Evolutionary conservation across 2,329 filamentous ascomycete species (phyloP), one percentile per base, ranked within the genome.

Genomic region (Colletotrichum incanum): DNA sequence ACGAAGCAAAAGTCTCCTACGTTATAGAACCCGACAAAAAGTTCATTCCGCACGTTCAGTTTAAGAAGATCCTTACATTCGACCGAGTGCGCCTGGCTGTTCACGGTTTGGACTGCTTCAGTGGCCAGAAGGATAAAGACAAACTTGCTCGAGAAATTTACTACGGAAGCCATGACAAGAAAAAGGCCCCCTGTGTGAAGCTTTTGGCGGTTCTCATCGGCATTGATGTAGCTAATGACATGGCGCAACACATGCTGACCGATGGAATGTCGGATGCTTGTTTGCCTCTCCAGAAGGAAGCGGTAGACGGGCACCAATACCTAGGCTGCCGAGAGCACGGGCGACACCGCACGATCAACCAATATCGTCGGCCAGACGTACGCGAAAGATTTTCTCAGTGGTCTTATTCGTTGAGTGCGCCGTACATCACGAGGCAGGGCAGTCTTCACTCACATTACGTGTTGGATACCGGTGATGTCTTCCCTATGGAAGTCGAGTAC

Each of bases 401-500:
- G 69, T 45, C 64, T 4, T 67, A 72, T 39, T 16, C 65, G 5
- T 0, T 72, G 14, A 63, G n/a, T 18, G 58, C 69, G 9, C 64
- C 65, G 0, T 67, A 56, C 16, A 52, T 72, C 34, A 63, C 47
- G 18, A 37, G 55, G 6, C 26, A 58, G 55, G n/a, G 34, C 1
- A 18, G 0, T 0, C 26, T 34, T 9, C 64, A 67, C 31, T 63
- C 52, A 0, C 69, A 72, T 37, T 72, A 72, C 11, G 11, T 72
- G 0, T 28, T 72, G 1, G 69, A 72, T 2, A 63, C 64, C 1
- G 52, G 59, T 3, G 64, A 72, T n/a, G n/a, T 68, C 18, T 37
- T 72, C 2, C 69, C 69, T 1, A 63, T 72, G 50, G 65, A 72
- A 6, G 45, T 58, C 3, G 37, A 56, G n/a, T n/a, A 50, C 2